Evolutionary conservation across 2,329 filamentous ascomycete genomes (phyloP), one percentile per base, ranked within the genome.

Genomic region (Tricladium varicosporioides): DNA sequence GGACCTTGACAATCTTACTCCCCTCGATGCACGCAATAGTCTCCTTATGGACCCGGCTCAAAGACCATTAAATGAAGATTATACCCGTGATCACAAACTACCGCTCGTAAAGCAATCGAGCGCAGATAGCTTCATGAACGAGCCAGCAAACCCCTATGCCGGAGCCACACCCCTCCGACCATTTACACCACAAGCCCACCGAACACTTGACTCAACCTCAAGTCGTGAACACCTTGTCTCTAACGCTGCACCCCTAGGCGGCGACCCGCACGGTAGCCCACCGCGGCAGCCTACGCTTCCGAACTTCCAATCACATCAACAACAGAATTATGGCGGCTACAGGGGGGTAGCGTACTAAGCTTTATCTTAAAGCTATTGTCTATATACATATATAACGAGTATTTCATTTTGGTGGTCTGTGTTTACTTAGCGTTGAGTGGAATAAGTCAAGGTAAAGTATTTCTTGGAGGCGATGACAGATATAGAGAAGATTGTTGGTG

Each of bases 1-100:
- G 63, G 89, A 94, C 65, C 76, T 88, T 59, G 92, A 96, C 72
- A 86, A 85, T 58, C 84, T 97, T 50, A 97, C 92, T 1, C 89
- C 92, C 5, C 82, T 96, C 42, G 90, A 95, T 68, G 89, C 91
- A 1, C 88, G 90, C 70, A 93, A 93, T 78, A 92, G 89, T 11
- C 83, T 97, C 16, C 85, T 96, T 32, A 61, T 64, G 56, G 64
- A 69, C 51, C 66, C 65, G 11, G 42, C 58, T 2, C 61, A 63
- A 10, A 33, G 55, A 16, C 59, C 63, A 11, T 59, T 64, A 51
- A 55, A 43, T 14, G 49, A 40, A 3, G 47, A 51, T 8, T 68
- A 67, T 32, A 57, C 60, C 5, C 49, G 57, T 19, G 67, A 70
- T 13, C 45, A 54, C 4, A 67, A 68, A 52, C 45, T 59, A 9